phyloP scores from a whole-genome alignment of 768 basidiomycete species.

The Trametes cubensis region DNA sequence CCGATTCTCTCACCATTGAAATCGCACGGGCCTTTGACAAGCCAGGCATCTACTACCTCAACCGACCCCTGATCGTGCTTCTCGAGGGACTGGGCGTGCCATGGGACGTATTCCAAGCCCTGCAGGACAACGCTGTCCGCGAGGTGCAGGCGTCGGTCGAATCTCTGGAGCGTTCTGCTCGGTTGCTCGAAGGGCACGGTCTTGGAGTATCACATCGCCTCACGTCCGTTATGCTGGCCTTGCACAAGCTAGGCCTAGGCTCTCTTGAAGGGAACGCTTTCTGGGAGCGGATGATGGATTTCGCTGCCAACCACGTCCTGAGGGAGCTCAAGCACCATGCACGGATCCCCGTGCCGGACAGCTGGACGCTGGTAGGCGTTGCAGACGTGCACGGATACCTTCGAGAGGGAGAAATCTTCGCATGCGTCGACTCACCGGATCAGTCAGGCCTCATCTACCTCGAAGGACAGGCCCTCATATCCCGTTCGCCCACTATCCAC shows the following conservation, averaged over 20 bases:
- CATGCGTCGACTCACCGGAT: slow-evolving; percentile 51
- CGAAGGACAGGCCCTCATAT: slow-evolving; percentile 56
- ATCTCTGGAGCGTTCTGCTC: slow-evolving; percentile 49
- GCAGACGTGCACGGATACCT: slow-evolving; percentile 65
- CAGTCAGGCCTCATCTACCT: slow-evolving; percentile 45
- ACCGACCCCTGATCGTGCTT: slow-evolving; percentile 71
- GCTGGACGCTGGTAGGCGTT: slow-evolving; percentile 72
- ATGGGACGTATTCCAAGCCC: slow-evolving; percentile 52
- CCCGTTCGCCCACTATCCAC: slow-evolving; percentile 69
- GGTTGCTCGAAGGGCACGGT: slow-evolving; percentile 57
- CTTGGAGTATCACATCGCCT: slow-evolving; percentile 61
- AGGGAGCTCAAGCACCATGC: slow-evolving; percentile 65
- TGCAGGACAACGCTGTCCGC: slow-evolving; percentile 55
- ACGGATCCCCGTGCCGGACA: slow-evolving; percentile 64
- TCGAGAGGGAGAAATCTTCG: slow-evolving; percentile 60
- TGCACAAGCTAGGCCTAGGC: slow-evolving; percentile 51
- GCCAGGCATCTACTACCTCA: slow-evolving; percentile 58
- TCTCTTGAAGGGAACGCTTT: slow-evolving; percentile 46
- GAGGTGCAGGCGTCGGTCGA: slow-evolving; percentile 47
- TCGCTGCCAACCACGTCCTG: slow-evolving; percentile 63
- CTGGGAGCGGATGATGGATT: slow-evolving; percentile 54
- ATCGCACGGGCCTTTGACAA: slow-evolving; percentile 66
- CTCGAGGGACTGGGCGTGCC: slow-evolving; percentile 59
- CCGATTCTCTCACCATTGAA: slow-evolving; percentile 52
- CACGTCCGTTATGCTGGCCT: slow-evolving; percentile 50